phyloP scores from a whole-genome alignment of 1,284 basidiomycete species.

The Meira miltonrushii region DNA sequence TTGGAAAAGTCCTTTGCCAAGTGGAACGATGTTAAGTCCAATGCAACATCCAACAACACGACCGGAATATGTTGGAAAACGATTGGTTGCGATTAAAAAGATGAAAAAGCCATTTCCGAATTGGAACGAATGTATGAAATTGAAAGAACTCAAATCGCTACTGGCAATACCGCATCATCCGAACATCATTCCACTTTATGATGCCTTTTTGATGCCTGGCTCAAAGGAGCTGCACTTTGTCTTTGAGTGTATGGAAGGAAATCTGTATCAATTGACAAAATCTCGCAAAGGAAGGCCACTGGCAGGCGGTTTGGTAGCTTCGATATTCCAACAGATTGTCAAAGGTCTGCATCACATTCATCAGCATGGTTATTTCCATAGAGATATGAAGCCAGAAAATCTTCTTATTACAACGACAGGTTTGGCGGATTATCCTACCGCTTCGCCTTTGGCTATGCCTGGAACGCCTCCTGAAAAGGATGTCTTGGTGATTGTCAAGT shows the following conservation, averaged over 20 bases:
- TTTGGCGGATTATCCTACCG: constrained; percentile 76
- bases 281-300: constrained; percentile 87
- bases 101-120: constrained; percentile 98
- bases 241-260: constrained; percentile 99
- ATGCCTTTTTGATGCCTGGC: constrained; percentile 89
- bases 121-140: constrained; percentile 90
- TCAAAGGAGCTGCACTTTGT: constrained; percentile 97
- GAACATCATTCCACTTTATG: constrained; percentile 97
- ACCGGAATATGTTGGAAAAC: constrained; percentile 88
- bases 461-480: constrained; percentile 65
- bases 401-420: constrained; percentile 99
- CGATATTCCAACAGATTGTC: constrained; percentile 89
- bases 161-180: constrained; percentile 89
- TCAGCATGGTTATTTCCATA: constrained; percentile 87
- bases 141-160: constrained; percentile 96
- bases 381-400: constrained; percentile 99
- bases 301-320: constrained; percentile 88
- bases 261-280: constrained; percentile 98
- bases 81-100: constrained; percentile 91
- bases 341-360: constrained; percentile 90
- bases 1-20: constrained; percentile 83
- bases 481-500: constrained; percentile 92
- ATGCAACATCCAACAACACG: constrained; percentile 61
- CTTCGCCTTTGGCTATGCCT: constrained; percentile 28
- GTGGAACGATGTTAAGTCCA: constrained; percentile 48